phyloP scores from a whole-genome alignment of 169 alveolate genomes.

The Cryptosporidium tyzzeri region DNA sequence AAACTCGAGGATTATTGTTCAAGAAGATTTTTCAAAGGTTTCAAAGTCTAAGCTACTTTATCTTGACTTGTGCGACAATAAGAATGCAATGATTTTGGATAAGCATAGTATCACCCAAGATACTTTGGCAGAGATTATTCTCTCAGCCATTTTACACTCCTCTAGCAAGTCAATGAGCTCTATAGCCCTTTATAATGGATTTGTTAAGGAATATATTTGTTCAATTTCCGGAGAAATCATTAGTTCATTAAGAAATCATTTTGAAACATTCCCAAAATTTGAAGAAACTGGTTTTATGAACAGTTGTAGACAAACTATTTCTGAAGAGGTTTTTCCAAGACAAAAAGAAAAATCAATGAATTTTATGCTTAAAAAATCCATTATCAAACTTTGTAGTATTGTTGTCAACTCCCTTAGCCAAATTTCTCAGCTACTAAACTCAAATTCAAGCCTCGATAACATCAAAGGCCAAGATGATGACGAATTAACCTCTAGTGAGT shows the following conservation, averaged over 20 bases:
- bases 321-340: background rate
- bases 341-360: background rate
- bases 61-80: slow-evolving; percentile 14
- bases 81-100: background rate
- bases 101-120: slow-evolving; percentile 16
- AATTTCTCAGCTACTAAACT: background rate
- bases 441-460: background rate
- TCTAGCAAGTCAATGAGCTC: slow-evolving; percentile 31
- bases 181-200: slow-evolving; percentile 16
- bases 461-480: background rate
- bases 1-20: background rate
- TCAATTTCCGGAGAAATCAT: slow-evolving; percentile 11
- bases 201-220: slow-evolving; percentile 15
- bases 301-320: background rate
- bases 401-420: background rate
- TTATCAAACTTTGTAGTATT: slow-evolving; percentile 14
- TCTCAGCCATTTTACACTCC: slow-evolving; percentile 1
- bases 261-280: background rate
- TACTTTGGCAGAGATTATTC: slow-evolving; percentile 46
- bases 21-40: background rate
- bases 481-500: background rate
- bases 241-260: background rate
- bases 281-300: background rate
- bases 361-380: slow-evolving; percentile 12
- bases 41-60: background rate